These are phyloP conservation scores for Aspergillus melleus DNA, from an alignment of 2,329 filamentous ascomycete genomes.

Conservation along the genomic window DNA sequence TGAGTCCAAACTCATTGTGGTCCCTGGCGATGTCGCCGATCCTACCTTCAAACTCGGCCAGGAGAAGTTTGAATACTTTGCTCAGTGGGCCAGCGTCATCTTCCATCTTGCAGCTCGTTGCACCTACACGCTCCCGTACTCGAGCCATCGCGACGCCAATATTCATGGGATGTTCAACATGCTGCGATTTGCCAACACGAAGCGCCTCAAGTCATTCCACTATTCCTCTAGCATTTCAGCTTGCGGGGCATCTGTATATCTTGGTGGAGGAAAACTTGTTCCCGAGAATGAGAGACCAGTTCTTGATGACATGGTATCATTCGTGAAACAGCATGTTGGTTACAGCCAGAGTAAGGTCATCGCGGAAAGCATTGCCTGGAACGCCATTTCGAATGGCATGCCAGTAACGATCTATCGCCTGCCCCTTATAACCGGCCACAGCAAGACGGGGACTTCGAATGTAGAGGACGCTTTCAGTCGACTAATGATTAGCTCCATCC, in stretches of 20 bases:
- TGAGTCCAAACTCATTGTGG: constrained; percentile 5
- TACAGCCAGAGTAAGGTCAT: constrained; percentile 17
- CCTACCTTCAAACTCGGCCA: background rate
- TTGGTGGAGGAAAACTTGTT: constrained; percentile 1
- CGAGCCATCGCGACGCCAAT: constrained; percentile 11
- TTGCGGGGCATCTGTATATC: constrained; percentile 7
- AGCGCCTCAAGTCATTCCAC: constrained; percentile 12
- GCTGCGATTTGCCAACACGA: constrained; percentile 7
- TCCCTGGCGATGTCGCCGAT: constrained; percentile 7
- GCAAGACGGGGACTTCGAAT: constrained; percentile 11
- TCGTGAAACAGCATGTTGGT: constrained; percentile 6
- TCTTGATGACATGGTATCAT: background rate
- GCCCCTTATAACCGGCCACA: constrained; percentile 14
- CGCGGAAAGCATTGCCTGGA: constrained; percentile 14
- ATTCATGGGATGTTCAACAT: constrained; percentile 9
- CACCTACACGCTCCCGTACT: constrained; percentile 14
- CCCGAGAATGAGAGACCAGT: constrained; percentile 6
- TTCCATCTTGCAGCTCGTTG: constrained; percentile 13
- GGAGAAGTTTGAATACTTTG: constrained; percentile 4
- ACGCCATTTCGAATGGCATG: constrained; percentile 17
- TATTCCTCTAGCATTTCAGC: constrained; percentile 11
- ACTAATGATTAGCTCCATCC: constrained; percentile 13
- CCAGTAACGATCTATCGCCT: constrained; percentile 14
- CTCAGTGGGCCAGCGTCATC: constrained; percentile 14
- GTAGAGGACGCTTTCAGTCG: constrained; percentile 8